A percentile compares a stretch with the other conserved stretches of the same genome.
phyloP scores from a whole-genome alignment of 2,329 filamentous ascomycete genomes.

The Apiospora hydei region DNA sequence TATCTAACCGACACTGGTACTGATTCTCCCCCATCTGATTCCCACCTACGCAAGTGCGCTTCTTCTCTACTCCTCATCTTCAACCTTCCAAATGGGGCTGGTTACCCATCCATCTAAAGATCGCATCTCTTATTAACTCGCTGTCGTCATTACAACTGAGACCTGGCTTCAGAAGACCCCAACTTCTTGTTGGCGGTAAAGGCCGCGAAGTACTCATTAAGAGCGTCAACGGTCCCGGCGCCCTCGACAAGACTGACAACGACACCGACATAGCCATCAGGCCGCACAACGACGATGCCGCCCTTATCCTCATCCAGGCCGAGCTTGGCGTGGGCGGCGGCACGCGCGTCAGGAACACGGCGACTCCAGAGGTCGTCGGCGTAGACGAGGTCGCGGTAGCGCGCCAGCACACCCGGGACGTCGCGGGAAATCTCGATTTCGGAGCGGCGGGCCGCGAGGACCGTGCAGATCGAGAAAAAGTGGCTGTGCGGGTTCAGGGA shows the following conservation, averaged over 20 bases:
- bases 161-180: conserved; percentile 42
- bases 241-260: conserved; percentile 79
- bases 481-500: conserved; percentile 82
- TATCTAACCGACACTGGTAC: neutral
- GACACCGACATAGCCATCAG: conserved; percentile 86
- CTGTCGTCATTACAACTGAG: conserved; percentile 45
- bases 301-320: conserved; percentile 77
- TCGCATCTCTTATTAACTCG: neutral
- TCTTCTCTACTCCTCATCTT: neutral
- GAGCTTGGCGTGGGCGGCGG: conserved; percentile 86
- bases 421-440: conserved; percentile 76
- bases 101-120: neutral
- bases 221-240: conserved; percentile 77
- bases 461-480: conserved; percentile 81
- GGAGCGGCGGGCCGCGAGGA: conserved; percentile 73
- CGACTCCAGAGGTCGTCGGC: conserved; percentile 83
- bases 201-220: conserved; percentile 82
- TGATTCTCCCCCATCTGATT: neutral
- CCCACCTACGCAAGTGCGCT: neutral
- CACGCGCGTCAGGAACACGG: conserved; percentile 72
- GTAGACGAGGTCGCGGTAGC: conserved; percentile 85
- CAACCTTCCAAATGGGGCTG: too few relatives aligned
- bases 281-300: conserved; percentile 82
- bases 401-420: conserved; percentile 72
- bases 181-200: conserved; percentile 70